Base-by-base conservation (phyloP, 225 moss, liverwort and hornwort genomes). In the Antitrichia curtipendula region DNA sequence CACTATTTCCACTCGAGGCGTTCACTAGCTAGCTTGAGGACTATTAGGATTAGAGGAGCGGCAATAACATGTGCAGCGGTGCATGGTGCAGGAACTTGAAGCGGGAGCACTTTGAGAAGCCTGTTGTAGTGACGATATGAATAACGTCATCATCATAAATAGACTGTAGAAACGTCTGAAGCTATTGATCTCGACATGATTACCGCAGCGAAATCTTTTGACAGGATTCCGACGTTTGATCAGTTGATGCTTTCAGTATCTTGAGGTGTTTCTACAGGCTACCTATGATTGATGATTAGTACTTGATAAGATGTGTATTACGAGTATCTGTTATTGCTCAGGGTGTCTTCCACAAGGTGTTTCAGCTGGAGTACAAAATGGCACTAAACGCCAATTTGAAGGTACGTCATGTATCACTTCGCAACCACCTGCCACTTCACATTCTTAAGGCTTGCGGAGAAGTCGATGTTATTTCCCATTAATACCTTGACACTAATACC, bases 201-300 rank as follows among this genome's bases (percentile, higher is more conserved):
- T 7, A 78, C 60, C 32, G 24, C 50, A 41, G 38, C 80, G 52
- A 80, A 89, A 49, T 80, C 70, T 45, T 50, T 66, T 32, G 52
- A 73, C 23, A 59, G 23, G 66, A 61, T 75, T 74, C 8, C 28
- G 85, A 85, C 16, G 49, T 78, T 59, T 79, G 66, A 84, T 85
- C 85, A 74, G 56, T 85, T 72, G 89, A 72, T 50, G 73, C 84
- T 75, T 29, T 88, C 79, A 84, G 38, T 78, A 84, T 84, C 85
- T 89, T 89, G 89, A 89, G 89, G 84, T 89, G 89, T 89, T 89
- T 89, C 89, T 85, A 89, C 85, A 89, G 85, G 89, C 89, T 89
- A 89, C 79, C 59, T 89, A 89, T 89, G 89, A 85, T 74, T 57
- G 85, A 64, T 80, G 85, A 72, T 84, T 45, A 53, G 25, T 34